Conservation (phyloP, 2,329 filamentous ascomycete genomes). For the Ceratocystis variospora region DNA sequence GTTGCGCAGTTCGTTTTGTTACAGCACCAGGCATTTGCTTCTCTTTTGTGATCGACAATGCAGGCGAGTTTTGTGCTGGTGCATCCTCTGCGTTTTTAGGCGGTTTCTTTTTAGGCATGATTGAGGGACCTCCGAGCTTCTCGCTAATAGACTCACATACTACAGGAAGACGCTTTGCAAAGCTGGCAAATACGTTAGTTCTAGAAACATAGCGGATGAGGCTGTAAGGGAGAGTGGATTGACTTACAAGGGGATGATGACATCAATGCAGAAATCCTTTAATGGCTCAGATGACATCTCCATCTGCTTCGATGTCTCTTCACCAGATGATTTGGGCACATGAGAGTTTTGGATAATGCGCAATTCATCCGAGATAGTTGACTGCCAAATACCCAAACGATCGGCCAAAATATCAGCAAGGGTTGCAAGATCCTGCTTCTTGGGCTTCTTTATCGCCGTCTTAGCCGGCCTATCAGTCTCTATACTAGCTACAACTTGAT, state of each 20-base stretch:
- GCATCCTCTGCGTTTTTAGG: conserved; percentile 1
- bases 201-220: neutral
- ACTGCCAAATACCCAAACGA: conserved; percentile 72
- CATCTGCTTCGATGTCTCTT: conserved; percentile 28
- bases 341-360: conserved; percentile 38
- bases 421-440: conserved; percentile 48
- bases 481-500: conserved; percentile 18
- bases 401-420: conserved; percentile 63
- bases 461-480: conserved; percentile 27
- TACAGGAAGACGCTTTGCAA: conserved; percentile 60
- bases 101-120: conserved; percentile 26
- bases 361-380: conserved; percentile 49
- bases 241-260: conserved; percentile 63
- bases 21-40: conserved; percentile 40
- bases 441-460: conserved; percentile 39
- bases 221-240: no score
- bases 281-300: conserved; percentile 46
- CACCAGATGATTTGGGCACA: conserved; percentile 24
- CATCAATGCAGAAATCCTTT: conserved; percentile 64
- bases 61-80: conserved; percentile 33
- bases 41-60: conserved; percentile 32
- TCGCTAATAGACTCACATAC: conserved; percentile 56
- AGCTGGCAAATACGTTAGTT: conserved; percentile 38
- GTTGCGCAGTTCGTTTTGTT: conserved; percentile 39
- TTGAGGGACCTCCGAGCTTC: conserved; percentile 60